Percentiles rank a stretch among this genome's conserved stretches.
These are phyloP conservation scores for Microcera coccophila DNA, from an alignment of 2,329 filamentous ascomycete species.

Conservation along the genomic window DNA sequence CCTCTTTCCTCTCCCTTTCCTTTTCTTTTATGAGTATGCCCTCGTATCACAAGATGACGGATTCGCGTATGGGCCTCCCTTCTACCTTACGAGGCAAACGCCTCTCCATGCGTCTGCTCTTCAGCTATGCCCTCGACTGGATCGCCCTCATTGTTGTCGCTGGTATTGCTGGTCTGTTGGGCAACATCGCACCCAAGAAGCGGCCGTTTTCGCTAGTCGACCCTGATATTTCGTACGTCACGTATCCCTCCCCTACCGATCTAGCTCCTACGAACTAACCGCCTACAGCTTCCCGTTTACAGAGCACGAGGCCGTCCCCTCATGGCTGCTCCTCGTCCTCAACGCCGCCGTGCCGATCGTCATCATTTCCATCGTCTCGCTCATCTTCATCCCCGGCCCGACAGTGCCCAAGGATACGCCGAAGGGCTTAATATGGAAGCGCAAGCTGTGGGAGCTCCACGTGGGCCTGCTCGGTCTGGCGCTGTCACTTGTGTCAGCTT, in stretches of 20 bases:
- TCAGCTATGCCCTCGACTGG: constrained; percentile 76
- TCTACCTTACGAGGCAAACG: constrained; percentile 15
- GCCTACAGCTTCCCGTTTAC: constrained; percentile 64
- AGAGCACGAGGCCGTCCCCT: constrained; percentile 67
- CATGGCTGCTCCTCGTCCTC: constrained; percentile 61
- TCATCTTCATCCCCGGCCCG: constrained; percentile 69
- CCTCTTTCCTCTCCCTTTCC: constrained; percentile 8
- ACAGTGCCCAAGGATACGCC: constrained; percentile 62
- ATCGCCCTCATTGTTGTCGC: constrained; percentile 59
- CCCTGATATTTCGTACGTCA: constrained; percentile 66
- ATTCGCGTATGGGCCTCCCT: constrained; percentile 19
- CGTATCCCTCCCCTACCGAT: background rate
- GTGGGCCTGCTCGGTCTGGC: constrained; percentile 78
- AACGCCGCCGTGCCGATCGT: constrained; percentile 60
- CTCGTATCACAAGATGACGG: constrained; percentile 25
- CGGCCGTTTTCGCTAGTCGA: constrained; percentile 69
- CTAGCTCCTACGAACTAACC: background rate
- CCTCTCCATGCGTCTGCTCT: constrained; percentile 38
- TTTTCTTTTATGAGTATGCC: constrained; percentile 8
- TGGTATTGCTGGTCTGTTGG: constrained; percentile 56
- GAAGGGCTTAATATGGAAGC: constrained; percentile 63
- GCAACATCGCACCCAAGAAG: constrained; percentile 58
- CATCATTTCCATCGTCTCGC: constrained; percentile 64
- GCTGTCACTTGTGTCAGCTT: constrained; percentile 66
- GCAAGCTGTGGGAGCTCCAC: constrained; percentile 90